phyloP scores from a whole-genome alignment of 805 yeast genomes.

The Saturnispora kantuleensis region DNA sequence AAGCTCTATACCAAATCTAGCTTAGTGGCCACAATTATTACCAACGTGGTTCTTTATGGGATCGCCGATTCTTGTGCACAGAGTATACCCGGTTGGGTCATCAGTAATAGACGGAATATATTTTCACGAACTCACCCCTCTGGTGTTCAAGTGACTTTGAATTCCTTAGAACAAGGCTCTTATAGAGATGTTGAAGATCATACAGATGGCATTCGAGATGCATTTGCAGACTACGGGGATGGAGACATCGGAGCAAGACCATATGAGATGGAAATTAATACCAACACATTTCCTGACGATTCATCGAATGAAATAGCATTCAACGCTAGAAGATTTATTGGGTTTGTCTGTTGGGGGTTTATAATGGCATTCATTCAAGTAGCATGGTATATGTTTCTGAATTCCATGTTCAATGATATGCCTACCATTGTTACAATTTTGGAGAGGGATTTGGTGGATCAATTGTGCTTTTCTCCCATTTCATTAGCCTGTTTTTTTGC shows the following conservation, averaged over 20 bases:
- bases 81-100: constrained; percentile 34
- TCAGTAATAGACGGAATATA: constrained; percentile 4
- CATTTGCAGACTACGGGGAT: constrained; percentile 30
- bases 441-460: constrained; percentile 83
- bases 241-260: constrained; percentile 6
- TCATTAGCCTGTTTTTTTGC: constrained; percentile 72
- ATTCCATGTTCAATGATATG: constrained; percentile 65
- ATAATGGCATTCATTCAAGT: constrained; percentile 74
- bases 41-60: constrained; percentile 76
- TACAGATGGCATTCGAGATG: constrained; percentile 3
- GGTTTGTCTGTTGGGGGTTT: constrained; percentile 85
- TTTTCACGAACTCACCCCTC: neutral
- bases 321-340: constrained; percentile 59
- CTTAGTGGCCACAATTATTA: constrained; percentile 65
- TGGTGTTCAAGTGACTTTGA: neutral
- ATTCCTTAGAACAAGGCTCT: constrained; percentile 1
- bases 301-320: constrained; percentile 26
- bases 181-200: constrained; percentile 2
- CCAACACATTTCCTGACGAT: neutral
- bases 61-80: constrained; percentile 92
- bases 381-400: constrained; percentile 80
- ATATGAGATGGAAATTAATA: constrained; percentile 4
- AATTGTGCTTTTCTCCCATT: constrained; percentile 79
- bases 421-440: constrained; percentile 79
- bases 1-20: constrained; percentile 54